A percentile compares a stretch with the other conserved stretches of the same genome.
These are phyloP conservation scores for Colletotrichum siamense DNA, from an alignment of 2,329 filamentous ascomycete species.

Conservation along the genomic window DNA sequence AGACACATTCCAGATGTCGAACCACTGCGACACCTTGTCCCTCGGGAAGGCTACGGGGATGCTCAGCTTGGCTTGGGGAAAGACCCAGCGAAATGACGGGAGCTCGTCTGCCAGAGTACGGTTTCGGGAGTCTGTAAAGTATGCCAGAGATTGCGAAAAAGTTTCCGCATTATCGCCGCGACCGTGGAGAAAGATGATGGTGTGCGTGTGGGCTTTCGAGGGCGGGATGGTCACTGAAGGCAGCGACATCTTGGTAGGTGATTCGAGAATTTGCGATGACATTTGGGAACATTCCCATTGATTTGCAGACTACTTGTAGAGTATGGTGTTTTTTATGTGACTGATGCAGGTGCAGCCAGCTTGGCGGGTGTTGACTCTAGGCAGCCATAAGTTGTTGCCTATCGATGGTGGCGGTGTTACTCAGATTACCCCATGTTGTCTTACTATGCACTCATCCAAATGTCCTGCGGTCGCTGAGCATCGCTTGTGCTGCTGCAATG, in stretches of 20 bases:
- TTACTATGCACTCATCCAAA: background rate
- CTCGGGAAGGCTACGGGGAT: constrained; percentile 26
- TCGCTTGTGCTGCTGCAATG: background rate
- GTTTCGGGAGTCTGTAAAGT: constrained; percentile 34
- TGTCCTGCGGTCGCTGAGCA: rapidly evolving
- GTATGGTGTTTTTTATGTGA: background rate
- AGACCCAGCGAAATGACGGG: constrained; percentile 55
- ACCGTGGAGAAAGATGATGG: constrained; percentile 50
- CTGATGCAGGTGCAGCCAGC: background rate
- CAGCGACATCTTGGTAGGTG: background rate
- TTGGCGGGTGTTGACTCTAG: background rate
- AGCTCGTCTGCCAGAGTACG: constrained; percentile 42
- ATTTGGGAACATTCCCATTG: background rate
- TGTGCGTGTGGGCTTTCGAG: constrained; percentile 40
- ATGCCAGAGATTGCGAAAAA: constrained; percentile 34
- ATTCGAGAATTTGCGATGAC: background rate
- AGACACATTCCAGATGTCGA: constrained; percentile 51
- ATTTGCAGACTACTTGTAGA: background rate
- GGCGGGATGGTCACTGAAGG: constrained; percentile 19
- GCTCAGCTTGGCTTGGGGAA: constrained; percentile 46
- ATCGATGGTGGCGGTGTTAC: background rate
- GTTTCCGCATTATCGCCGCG: constrained; percentile 44
- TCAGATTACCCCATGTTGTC: background rate
- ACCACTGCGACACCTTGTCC: constrained; percentile 47
- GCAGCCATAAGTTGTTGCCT: background rate